Evolutionary conservation across 768 basidiomycete genomes (phyloP), one percentile per base, ranked within the genome.

Genomic region (Auriscalpium microsporum): DNA sequence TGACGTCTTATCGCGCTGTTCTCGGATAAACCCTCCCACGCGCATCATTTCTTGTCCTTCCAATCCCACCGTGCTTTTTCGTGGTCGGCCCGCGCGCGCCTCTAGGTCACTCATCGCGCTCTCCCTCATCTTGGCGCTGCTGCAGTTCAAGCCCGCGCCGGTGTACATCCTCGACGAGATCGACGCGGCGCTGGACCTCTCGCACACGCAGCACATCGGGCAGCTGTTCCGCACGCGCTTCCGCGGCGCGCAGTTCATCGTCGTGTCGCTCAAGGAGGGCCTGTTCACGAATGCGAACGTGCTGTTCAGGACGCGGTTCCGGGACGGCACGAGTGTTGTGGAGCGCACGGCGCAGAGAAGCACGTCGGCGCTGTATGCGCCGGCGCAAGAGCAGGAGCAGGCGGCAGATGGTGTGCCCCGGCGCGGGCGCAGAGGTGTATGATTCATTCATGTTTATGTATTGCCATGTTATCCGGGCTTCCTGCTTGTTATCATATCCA

Each of bases 141-240:
- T 98, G n/a, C 94, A 97, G 68, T 97, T 97, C 79, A 97, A 97
- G 66, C 94, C 95, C 8, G 94, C 95, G 14, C 95, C 94, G 2
- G 94, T 98, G 92, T 98, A 98, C 70, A 99, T 99, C 67, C 81
- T 99, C 9, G 96, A 99, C 72, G 96, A 99, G 71, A 95, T 99
- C 59, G 96, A 98, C 69, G 94, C 96, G 0, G 95, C 95, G 8
- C 80, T 98, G 28, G 96, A 99, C 71, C 74, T 98, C 11, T 94
- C 92, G 33, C 93, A 95, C 63, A 95, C 92, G 1, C 94, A 98
- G 64, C 92, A 99, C 69, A 97, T 99, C 57, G 96, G 95, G 34
- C 91, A 93, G 61, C 81, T 98, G n/a, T 98, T 99, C 82, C 81
- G 88, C 44, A 95, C 87, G 48, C 83, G 96, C 16, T 99, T 99